Base-by-base conservation (phyloP, 331 rosid species). In the Quercus phellos region DNA sequence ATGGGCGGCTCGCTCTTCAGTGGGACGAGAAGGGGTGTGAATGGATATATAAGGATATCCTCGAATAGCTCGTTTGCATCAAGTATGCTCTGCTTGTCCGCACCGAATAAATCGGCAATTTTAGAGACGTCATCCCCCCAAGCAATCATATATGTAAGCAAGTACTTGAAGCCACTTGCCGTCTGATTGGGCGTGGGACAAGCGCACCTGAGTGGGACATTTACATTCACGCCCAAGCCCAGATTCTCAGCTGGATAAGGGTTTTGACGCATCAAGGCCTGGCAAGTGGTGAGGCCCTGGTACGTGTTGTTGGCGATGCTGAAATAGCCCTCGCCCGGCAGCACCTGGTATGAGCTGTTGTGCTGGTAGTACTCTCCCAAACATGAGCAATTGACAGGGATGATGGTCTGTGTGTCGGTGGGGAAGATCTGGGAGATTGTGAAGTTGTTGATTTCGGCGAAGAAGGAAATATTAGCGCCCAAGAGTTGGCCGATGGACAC, bases 121-220 rank as follows among this genome's bases (percentile, higher is more conserved):
- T 78, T 10, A 22, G 85, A 1, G 71, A 4, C 1, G 0, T 30
- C 1, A 29, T 91, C 91, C 0, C 63, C 81, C 18, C 2, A 0
- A n/a, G 88, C 4, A 4, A 88, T 59, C 18, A 88, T 24, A 72
- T 88, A 90, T 0, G 84, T 68, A 6, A 91, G 84, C 51, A 91
- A 84, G 78, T 75, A 88, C 68, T 82, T 84, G 76, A 82, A 56
- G 0, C 90, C 94, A 2, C 63, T 60, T 19, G 76, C 80, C 1
- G 29, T 60, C 81, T 91, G 97, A 27, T 67, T 79, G 34, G 18
- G 10, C 0, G 97, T 88, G 0, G 91, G 94, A 73, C 97, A 90
- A 2, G 90, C 97, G 8, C 97, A 91, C 21, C 90, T 22, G 8
- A 91, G 89, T 2, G 97, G 97, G 21, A 91, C 90, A 1, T 46